Evolutionary conservation across 257 asterid species (phyloP), one percentile per base, ranked within the genome.

Genomic region (Scutellaria baicalensis): DNA sequence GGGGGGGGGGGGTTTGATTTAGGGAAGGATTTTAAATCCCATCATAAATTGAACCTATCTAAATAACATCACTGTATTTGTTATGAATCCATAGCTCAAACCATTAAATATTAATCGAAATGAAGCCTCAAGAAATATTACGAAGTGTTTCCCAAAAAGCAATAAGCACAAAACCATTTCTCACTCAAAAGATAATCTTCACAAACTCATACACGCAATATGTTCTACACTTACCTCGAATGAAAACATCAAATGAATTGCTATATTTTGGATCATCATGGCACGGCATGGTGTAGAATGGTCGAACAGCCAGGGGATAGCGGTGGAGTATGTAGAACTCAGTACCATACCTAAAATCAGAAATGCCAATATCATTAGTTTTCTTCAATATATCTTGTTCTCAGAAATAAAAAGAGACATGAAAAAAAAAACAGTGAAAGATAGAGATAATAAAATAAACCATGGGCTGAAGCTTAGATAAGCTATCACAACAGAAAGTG

Each of bases 261-360:
- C 96, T 93, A 69, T 89, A 89, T 16, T 72, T 72, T 1, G 82
- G 77, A 68, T 84, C 75, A 64, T 93, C 95, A 63, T 79, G 66
- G 64, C 96, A 89, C 0, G 97, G 97, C 98, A 93, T 91, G 5
- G 96, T 93, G 59, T 91, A 93, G 81, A 93, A 91, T 27, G 98
- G 98, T 17, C 97, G 88, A 71, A 91, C 89, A 60, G 91, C 94
- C 61, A 77, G 72, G 66, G 97, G 98, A 69, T 91, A 93, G 33
- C 93, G 93, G 64, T 93, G 95, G 76, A 91, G 97, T 51, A 93
- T 91, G 85, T 88, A 93, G 90, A 91, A 93, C 75, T 93, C 98
- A 20, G 98, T 93, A 67, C 76, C 90, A 68, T 89, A 91, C 82
- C 97, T 93, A 75, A 61, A 76, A 47, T 61, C n/a, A 68, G 42